These are phyloP conservation scores for Colletotrichum spinosum DNA, from an alignment of 2,329 filamentous ascomycete genomes.

Conservation along the genomic window DNA sequence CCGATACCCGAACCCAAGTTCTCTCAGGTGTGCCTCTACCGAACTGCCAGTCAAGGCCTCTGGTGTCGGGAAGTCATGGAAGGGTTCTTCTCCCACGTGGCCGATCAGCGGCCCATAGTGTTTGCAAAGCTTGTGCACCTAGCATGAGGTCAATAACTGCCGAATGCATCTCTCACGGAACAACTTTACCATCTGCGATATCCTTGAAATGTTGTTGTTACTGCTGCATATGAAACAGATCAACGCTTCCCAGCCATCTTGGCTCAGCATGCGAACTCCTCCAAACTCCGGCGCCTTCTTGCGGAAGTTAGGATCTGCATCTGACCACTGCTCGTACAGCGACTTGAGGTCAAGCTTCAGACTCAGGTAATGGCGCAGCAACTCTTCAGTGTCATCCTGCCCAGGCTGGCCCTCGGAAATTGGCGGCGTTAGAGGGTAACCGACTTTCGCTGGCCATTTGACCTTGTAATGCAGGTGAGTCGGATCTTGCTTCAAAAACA, in stretches of 20 bases:
- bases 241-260: slow-evolving; percentile 96
- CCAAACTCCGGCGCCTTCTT: slow-evolving; percentile 88
- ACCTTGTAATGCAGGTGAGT: slow-evolving; percentile 83
- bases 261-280: slow-evolving; percentile 90
- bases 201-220: slow-evolving; percentile 97
- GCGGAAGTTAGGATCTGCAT: slow-evolving; percentile 87
- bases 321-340: slow-evolving; percentile 90
- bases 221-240: slow-evolving; percentile 98
- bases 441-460: slow-evolving; percentile 62
- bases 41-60: slow-evolving; percentile 75
- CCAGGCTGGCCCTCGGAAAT: slow-evolving; percentile 39
- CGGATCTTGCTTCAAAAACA: slow-evolving; percentile 86
- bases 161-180: background rate
- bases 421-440: slow-evolving; percentile 33
- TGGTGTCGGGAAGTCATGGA: slow-evolving; percentile 89
- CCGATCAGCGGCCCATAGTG: slow-evolving; percentile 86
- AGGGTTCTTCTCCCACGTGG: slow-evolving; percentile 74
- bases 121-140: slow-evolving; percentile 87
- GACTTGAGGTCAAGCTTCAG: slow-evolving; percentile 79
- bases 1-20: slow-evolving; percentile 92
- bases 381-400: slow-evolving; percentile 76
- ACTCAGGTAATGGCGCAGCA: slow-evolving; percentile 90
- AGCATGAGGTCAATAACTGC: background rate
- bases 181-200: slow-evolving; percentile 85
- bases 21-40: slow-evolving; percentile 84